phyloP scores from a whole-genome alignment of 331 rosid species.

The Rhamnella rubrinervis region DNA sequence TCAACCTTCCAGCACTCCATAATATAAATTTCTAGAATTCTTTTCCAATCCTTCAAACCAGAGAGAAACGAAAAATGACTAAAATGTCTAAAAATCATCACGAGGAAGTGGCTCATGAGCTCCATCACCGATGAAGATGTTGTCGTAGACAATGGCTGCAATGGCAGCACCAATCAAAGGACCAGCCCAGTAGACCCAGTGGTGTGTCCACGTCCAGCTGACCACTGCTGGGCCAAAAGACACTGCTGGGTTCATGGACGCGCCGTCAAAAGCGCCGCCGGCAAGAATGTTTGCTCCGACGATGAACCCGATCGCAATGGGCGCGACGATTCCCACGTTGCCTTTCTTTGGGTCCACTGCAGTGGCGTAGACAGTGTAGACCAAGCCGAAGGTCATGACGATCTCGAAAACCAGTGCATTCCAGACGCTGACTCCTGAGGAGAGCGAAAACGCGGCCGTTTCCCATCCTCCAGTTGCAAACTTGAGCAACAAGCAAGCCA shows the following conservation, averaged over 20 bases:
- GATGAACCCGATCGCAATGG: slow-evolving; percentile 66
- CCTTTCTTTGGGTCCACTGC: slow-evolving; percentile 76
- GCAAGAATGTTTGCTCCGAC: slow-evolving; percentile 83
- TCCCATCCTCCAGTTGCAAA: slow-evolving; percentile 76
- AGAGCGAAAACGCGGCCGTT: slow-evolving; percentile 58
- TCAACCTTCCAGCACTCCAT: too few relatives aligned
- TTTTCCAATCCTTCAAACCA: neutral
- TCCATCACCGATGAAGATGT: slow-evolving; percentile 51
- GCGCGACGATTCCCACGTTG: slow-evolving; percentile 55
- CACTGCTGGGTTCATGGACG: slow-evolving; percentile 87
- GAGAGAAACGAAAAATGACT: neutral
- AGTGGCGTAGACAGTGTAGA: slow-evolving; percentile 79
- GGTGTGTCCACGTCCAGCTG: slow-evolving; percentile 67
- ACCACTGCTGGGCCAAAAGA: slow-evolving; percentile 79
- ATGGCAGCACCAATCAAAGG: slow-evolving; percentile 63
- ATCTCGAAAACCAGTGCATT: slow-evolving; percentile 70
- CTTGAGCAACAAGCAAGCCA: slow-evolving; percentile 74
- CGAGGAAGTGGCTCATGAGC: slow-evolving; percentile 51
- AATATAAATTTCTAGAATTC: too few relatives aligned
- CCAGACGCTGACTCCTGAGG: slow-evolving; percentile 63
- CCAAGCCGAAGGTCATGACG: slow-evolving; percentile 84
- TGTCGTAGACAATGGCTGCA: slow-evolving; percentile 76
- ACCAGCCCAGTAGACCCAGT: slow-evolving; percentile 84
- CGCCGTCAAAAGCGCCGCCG: slow-evolving; percentile 84
- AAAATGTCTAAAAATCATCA: slow-evolving; percentile 45